Conservation (phyloP, 1,284 basidiomycete genomes). For the Fomes fomentarius region DNA sequence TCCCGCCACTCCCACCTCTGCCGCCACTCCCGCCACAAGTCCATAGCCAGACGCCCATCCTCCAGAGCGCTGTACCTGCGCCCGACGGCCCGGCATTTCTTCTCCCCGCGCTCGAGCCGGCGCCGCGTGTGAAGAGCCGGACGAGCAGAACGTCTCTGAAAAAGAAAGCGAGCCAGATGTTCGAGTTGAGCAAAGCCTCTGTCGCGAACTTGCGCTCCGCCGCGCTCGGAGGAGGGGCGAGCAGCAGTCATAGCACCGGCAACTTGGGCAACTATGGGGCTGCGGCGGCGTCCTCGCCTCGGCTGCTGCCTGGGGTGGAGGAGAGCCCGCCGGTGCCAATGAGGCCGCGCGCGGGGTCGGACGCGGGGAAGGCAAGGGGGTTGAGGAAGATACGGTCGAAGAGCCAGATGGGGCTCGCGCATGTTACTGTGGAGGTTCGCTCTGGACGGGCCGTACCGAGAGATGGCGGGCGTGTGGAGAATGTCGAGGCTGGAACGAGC, state of each 20-base stretch:
- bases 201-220: conserved; percentile 20
- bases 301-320: background rate
- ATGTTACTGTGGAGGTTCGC: too few relatives aligned
- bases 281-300: background rate
- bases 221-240: conserved; percentile 1
- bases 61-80: background rate
- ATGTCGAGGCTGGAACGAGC: too few relatives aligned
- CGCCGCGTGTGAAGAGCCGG: conserved; percentile 6
- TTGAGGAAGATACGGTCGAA: conserved; percentile 13
- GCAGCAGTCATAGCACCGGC: background rate
- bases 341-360: background rate
- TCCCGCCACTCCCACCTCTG: background rate
- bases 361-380: background rate
- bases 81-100: conserved; percentile 5
- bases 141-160: conserved; percentile 18
- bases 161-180: conserved; percentile 26
- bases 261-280: background rate
- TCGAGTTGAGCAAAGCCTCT: conserved; percentile 19
- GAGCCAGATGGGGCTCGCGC: conserved; percentile 12
- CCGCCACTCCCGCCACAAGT: background rate
- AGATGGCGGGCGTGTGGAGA: too few relatives aligned
- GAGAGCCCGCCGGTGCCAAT: background rate
- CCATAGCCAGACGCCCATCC: background rate
- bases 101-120: conserved; percentile 22
- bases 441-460: too few relatives aligned